Base-by-base conservation (phyloP, 2,329 filamentous ascomycete species). In the Fusarium cyanostomum region DNA sequence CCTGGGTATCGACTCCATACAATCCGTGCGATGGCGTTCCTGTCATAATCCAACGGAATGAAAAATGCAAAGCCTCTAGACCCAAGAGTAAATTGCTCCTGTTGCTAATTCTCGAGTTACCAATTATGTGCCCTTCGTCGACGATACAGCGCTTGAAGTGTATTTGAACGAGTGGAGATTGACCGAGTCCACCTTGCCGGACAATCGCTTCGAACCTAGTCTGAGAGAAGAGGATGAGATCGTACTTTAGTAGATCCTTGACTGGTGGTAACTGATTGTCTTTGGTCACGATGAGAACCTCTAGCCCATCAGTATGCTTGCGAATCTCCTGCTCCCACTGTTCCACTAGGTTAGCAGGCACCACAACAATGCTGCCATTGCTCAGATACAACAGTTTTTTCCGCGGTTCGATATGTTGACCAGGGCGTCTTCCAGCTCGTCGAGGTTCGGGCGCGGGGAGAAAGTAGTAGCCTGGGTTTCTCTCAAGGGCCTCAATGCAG, bases 141-240 rank as follows among this genome's bases (percentile, higher is more conserved):
- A 96, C 90, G 41, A 98, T 94, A 42, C 96, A 89, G 2, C 94
- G 85, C 69, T 97, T 89, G 84, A 94, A 97, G 67, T 92, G 92
- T 4, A 97, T 76, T 8, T 85, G 77, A 34, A 87, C 86, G 15
- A 97, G 76, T 0, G 90, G 85, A 2, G 87, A 91, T 9, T 83
- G 73, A 28, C 56, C 78, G 33, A 62, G 74, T 3, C 63, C 70
- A 27, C 59, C 69, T 46, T 68, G 79, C 71, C 59, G 73, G 42
- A 68, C 78, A 79, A 89, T 74, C 57, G 79, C 81, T 63, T 95
- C 91, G 64, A 97, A 92, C 1, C 89, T 84, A 16, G 82, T 81
- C 34, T 89, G 88, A 1, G 91, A 91, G 69, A 96, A 92, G 0
- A 98, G 77, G 3, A 97, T 76, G 4, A 97, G 79, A 69, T 97